Base-by-base conservation (phyloP, 352 stramenopile genomes). In the Phytopythium oedochilum region DNA sequence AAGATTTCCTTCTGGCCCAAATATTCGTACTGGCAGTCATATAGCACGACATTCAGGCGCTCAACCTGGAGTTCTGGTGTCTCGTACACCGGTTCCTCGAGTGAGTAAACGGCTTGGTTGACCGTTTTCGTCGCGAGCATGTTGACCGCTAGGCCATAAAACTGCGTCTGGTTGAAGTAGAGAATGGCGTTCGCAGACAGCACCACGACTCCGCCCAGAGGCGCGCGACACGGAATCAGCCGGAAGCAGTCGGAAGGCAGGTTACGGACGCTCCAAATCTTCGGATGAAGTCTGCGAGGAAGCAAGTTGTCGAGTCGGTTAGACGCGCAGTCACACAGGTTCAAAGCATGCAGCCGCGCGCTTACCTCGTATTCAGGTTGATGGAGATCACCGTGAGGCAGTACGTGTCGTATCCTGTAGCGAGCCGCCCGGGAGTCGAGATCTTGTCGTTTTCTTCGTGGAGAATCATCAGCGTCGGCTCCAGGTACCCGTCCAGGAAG, bases 151-250 rank as follows among this genome's bases (percentile, higher is more conserved):
- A 90, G 55, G 1, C 85, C 85, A 47, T 89, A 70, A 59, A 92
- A 93, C 67, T 92, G 81, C 5, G 84, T 95, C 58, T 95, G 85
- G 61, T 95, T 95, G 55, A 90, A 95, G 52, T 95, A 95, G 15
- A 95, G 59, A 29, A 95, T 76, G 9, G 85, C 83, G 38, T 92
- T 92, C 9, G 84, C 73, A 3, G 83, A 87, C 22, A 92, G 66
- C 14, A 95, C 73, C 5, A 95, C 67, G 4, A 82, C 85, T 14
- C 85, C 85, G 31, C 85, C 85, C 1, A 95, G 65, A 0, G 85
- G 83, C 23, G 76, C 73, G 54, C 71, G 77, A 40, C 83, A 93
- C 11, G 85, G 79, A 22, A 91, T 83, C 14, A 95, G 58, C 1
- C 70, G 62, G 53, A 92, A 91, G 42, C 73, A 86, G 52, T 95